Evolutionary conservation across 1,139 yeast genomes (phyloP).

Genomic region (Lodderomyces metapsilosis): DNA sequence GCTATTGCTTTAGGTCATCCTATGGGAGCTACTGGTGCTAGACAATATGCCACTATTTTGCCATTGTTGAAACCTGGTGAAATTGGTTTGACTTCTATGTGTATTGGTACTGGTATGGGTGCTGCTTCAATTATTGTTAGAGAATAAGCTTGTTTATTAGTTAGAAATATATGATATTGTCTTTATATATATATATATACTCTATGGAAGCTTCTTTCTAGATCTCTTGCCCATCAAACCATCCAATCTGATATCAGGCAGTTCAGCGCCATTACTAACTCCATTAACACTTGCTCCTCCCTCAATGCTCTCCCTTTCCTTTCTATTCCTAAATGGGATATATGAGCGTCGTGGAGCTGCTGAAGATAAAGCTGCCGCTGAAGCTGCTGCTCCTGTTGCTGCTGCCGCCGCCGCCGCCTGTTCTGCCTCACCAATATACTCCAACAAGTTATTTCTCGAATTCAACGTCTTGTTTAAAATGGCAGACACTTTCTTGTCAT

Average conservation of each 20-base stretch:
- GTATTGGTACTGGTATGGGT: constrained; percentile 19
- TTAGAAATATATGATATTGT: not conserved
- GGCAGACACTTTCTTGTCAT: constrained; percentile 75
- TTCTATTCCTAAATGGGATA: constrained; percentile 41
- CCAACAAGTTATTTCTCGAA: constrained; percentile 68
- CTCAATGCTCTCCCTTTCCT: constrained; percentile 18
- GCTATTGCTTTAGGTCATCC: constrained; percentile 18
- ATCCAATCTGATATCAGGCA: not conserved
- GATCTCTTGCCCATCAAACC: not conserved
- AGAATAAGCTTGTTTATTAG: constrained; percentile 11
- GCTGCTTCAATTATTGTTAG: constrained; percentile 15
- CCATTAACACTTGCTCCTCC: too few relatives aligned
- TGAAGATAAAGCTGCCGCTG: too few relatives aligned
- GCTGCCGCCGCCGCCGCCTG: too few relatives aligned
- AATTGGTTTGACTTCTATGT: constrained; percentile 17
- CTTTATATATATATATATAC: too few relatives aligned
- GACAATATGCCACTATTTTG: constrained; percentile 17
- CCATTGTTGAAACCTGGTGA: constrained; percentile 17
- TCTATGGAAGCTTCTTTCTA: not conserved
- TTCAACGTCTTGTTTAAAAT: constrained; percentile 72
- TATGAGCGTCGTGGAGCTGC: constrained; percentile 33
- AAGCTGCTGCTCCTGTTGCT: too few relatives aligned
- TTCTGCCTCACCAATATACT: constrained; percentile 44
- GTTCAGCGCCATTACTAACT: too few relatives aligned
- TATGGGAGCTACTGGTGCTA: constrained; percentile 16